A percentile compares a stretch with the other conserved stretches of the same genome.
Evolutionary conservation across 352 stramenopile genomes (phyloP).

Genomic region (Globisporangium lucens): DNA sequence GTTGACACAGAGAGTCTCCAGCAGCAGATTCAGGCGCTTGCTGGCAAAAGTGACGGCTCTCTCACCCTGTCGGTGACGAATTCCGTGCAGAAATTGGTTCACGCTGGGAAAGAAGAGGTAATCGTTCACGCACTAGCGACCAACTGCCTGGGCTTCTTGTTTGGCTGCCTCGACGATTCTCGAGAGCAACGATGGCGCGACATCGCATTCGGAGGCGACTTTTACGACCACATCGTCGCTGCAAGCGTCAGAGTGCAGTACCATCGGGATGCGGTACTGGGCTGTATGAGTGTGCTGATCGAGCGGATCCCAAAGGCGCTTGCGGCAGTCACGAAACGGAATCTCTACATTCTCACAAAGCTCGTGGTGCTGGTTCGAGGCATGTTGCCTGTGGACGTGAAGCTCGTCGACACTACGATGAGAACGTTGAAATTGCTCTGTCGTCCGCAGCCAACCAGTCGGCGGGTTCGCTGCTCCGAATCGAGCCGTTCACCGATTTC

Average conservation of each 20-base stretch:
- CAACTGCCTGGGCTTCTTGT: slow-evolving; percentile 13
- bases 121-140: neutral
- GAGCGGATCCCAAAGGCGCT: slow-evolving; percentile 7
- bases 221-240: neutral
- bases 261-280: neutral
- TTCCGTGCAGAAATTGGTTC: neutral
- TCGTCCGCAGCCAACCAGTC: slow-evolving; percentile 1
- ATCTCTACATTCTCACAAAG: slow-evolving; percentile 12
- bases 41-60: neutral
- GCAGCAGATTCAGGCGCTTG: neutral
- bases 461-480: neutral
- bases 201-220: slow-evolving; percentile 13
- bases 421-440: slow-evolving; percentile 7
- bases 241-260: neutral
- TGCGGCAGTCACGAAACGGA: slow-evolving; percentile 10
- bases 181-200: slow-evolving; percentile 8
- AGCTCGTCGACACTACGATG: neutral
- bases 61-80: neutral
- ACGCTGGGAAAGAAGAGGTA: neutral
- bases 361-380: neutral
- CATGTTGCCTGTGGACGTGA: neutral
- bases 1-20: slow-evolving; percentile 3
- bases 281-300: slow-evolving; percentile 9
- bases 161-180: slow-evolving; percentile 10
- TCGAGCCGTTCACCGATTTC: slow-evolving; percentile 10